Base-by-base conservation (phyloP, 2,329 filamentous ascomycete genomes). In the Xylariomycetidae sp. region DNA sequence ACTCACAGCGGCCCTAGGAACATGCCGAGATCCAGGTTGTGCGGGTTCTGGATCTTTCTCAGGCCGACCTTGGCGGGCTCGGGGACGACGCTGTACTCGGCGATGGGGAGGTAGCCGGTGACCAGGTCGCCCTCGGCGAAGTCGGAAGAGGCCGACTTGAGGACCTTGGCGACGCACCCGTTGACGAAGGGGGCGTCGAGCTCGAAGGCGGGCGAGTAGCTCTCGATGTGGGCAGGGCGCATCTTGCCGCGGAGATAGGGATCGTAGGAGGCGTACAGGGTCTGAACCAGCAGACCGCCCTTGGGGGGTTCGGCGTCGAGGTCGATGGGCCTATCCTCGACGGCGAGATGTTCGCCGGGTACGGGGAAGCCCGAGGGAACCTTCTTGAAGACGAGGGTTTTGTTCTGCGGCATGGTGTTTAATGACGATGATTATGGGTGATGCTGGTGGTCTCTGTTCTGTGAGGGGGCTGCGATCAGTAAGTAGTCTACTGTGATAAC, bases 241-340 rank as follows among this genome's bases (percentile, higher is more conserved):
- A 88, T 84, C 42, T 74, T 72, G 37, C 78, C 78, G 30, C 83
- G 78, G 64, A 83, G 75, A 66, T 86, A 87, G 5, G 83, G 83
- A 56, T 88, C 83, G 59, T 80, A 80, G 33, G 81, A 85, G 45
- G 77, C 67, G 59, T 82, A 84, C 54, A 79, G 70, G 46, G 78
- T 76, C 62, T 82, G 76, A 42, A 77, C 61, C 22, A 74, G 74
- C 37, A 87, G 62, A 27, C 82, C 80, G 38, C 78, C 75, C n/a
- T n/a, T n/a, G 19, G 76, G 69, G 25, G 72, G 66, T 4, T 67
- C 57, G 37, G 72, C 66, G 13, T 76, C 61, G 42, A 76, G 57
- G 57, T 87, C 82, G 48, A 85, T 78, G 13, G 72, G 66, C 37
- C 69, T 68, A 41, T 69, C 58, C 58, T 86, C 77, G 46, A 86